Conservation (phyloP, 495 filamentous ascomycete species). For the Thermothielavioides terrestris region DNA sequence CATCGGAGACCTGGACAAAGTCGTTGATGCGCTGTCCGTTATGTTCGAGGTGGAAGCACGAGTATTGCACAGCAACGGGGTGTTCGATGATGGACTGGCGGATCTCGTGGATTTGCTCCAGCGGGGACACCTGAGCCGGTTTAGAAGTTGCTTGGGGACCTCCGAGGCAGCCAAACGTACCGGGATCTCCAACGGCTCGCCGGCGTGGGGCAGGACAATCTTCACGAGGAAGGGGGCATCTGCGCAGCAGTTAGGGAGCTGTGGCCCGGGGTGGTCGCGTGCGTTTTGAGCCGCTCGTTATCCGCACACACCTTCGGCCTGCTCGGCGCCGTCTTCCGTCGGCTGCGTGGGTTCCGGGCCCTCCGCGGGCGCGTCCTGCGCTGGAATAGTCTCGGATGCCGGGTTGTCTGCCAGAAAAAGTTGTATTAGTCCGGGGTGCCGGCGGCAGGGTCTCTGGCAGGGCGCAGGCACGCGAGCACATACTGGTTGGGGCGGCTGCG, state of each 20-base stretch:
- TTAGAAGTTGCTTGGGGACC: constrained; percentile 17
- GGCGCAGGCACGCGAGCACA: not conserved
- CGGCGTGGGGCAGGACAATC: constrained; percentile 74
- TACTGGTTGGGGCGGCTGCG: constrained; percentile 10
- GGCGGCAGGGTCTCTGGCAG: not conserved
- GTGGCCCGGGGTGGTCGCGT: not conserved
- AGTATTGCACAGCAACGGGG: constrained; percentile 91
- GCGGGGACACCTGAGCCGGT: constrained; percentile 63
- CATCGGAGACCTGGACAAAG: constrained; percentile 86
- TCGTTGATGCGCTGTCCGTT: constrained; percentile 83
- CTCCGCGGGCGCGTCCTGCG: constrained; percentile 13
- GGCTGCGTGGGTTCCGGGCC: constrained; percentile 2
- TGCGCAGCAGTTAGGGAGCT: constrained; percentile 30
- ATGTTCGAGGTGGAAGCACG: constrained; percentile 95
- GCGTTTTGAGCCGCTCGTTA: not conserved
- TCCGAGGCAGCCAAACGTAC: constrained; percentile 37
- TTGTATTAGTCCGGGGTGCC: constrained; percentile 4
- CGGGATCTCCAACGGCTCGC: constrained; percentile 70
- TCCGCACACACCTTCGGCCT: constrained; percentile 10
- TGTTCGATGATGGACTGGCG: constrained; percentile 92
- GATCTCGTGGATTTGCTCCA: constrained; percentile 96
- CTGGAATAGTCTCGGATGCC: constrained; percentile 10
- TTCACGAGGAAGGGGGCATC: constrained; percentile 57
- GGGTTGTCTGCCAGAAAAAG: constrained; percentile 13
- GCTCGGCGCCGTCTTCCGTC: constrained; percentile 21